phyloP scores from a whole-genome alignment of 1,284 basidiomycete genomes.

The Naganishia liquefaciens region DNA sequence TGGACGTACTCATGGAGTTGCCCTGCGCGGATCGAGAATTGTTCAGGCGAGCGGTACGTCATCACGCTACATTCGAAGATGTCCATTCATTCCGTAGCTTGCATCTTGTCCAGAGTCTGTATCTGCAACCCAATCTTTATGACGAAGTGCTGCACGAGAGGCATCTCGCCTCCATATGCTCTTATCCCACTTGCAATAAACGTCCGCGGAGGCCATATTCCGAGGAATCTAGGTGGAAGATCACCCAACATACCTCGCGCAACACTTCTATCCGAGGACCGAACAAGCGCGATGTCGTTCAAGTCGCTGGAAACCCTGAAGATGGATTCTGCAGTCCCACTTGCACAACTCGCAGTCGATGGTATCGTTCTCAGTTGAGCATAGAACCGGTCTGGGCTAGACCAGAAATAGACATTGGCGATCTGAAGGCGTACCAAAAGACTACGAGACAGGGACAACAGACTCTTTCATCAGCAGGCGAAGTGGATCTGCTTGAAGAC shows the following conservation, averaged over 20 bases:
- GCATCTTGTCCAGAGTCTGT: conserved; percentile 21
- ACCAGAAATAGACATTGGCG: conserved; percentile 11
- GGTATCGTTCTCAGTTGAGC: conserved; percentile 23
- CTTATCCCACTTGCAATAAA: conserved; percentile 22
- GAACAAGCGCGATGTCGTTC: conserved; percentile 25
- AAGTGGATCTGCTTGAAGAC: conserved; percentile 31
- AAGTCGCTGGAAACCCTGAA: conserved; percentile 24
- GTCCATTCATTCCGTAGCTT: neutral
- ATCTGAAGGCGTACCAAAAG: conserved; percentile 16
- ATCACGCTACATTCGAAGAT: too few relatives aligned
- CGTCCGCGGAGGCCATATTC: conserved; percentile 20
- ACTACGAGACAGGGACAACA: conserved; percentile 1
- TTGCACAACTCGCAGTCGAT: conserved; percentile 26
- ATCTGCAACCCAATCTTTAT: conserved; percentile 26
- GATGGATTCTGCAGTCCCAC: conserved; percentile 30
- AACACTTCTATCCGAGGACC: conserved; percentile 15
- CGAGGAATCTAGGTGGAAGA: conserved; percentile 14
- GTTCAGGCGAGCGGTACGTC: conserved; percentile 27
- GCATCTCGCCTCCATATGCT: conserved; percentile 23
- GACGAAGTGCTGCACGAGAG: conserved; percentile 31
- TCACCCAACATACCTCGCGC: conserved; percentile 7
- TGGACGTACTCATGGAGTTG: conserved; percentile 28
- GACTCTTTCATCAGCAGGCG: neutral
- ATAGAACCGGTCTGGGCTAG: conserved; percentile 30
- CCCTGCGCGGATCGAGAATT: conserved; percentile 15